Evolutionary conservation across 176 grass and related monocot species (phyloP).

Genomic region (Juncus inflexus): DNA sequence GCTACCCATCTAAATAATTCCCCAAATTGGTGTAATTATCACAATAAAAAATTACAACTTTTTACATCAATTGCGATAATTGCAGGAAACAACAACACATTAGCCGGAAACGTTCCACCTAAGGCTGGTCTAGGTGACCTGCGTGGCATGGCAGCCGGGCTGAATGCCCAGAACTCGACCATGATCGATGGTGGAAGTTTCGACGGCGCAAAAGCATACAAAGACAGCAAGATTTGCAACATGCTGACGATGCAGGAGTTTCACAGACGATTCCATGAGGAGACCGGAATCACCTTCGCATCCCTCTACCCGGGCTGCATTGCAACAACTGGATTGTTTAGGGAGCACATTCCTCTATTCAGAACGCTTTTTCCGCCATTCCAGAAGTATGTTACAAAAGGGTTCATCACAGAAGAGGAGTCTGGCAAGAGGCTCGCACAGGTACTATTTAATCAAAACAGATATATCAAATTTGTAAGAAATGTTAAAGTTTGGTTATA

Average conservation of each 20-base stretch:
- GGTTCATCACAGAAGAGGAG: constrained; percentile 73
- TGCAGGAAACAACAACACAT: constrained; percentile 70
- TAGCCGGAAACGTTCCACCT: constrained; percentile 80
- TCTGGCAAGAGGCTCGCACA: constrained; percentile 82
- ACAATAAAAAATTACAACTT: no score
- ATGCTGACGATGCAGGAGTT: constrained; percentile 98
- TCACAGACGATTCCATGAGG: constrained; percentile 74
- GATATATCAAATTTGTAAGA: no score
- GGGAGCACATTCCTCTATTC: constrained; percentile 79
- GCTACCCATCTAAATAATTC: no score
- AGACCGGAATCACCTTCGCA: constrained; percentile 78
- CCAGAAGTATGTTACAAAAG: constrained; percentile 78
- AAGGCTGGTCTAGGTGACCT: constrained; percentile 79
- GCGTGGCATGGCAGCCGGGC: constrained; percentile 41
- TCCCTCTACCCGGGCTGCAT: constrained; percentile 85
- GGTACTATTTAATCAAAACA: constrained; percentile 8
- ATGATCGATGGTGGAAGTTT: constrained; percentile 87
- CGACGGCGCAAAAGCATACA: constrained; percentile 95
- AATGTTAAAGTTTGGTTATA: no score
- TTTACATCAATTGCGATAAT: background rate
- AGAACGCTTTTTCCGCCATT: constrained; percentile 70
- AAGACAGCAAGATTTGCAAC: constrained; percentile 99
- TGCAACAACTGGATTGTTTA: constrained; percentile 74
- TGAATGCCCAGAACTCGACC: constrained; percentile 44
- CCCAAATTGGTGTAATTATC: no score